These are phyloP conservation scores for Ophiostoma sp. DNA, from an alignment of 2,329 filamentous ascomycete genomes.

Conservation along the genomic window DNA sequence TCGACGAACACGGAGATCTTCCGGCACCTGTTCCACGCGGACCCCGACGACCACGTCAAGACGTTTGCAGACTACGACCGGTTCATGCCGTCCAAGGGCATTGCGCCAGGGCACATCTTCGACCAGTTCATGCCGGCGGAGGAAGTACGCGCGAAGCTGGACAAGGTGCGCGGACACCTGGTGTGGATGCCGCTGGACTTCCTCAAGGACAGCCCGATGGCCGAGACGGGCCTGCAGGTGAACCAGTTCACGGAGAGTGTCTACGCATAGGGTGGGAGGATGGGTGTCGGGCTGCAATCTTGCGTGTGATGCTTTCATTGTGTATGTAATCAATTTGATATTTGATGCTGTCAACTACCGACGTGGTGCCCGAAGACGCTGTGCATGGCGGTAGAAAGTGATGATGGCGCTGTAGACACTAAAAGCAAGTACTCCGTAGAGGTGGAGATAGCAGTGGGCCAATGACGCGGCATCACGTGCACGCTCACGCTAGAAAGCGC, in stretches of 20 bases:
- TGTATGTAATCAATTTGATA: no score
- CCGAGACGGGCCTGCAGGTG: conserved; percentile 78
- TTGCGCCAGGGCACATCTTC: conserved; percentile 81
- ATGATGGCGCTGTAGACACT: not conserved
- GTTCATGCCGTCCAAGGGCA: conserved; percentile 63
- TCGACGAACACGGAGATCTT: conserved; percentile 69
- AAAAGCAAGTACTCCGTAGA: not conserved
- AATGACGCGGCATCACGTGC: conserved; percentile 24
- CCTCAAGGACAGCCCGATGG: conserved; percentile 77
- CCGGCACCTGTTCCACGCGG: conserved; percentile 75
- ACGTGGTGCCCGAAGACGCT: not conserved
- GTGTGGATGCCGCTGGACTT: conserved; percentile 96
- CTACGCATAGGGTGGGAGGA: conserved; percentile 51
- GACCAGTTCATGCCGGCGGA: conserved; percentile 68
- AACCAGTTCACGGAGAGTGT: conserved; percentile 85
- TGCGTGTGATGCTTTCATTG: no score
- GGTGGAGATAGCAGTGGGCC: not conserved
- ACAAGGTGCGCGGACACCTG: conserved; percentile 77
- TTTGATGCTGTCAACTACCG: not conserved
- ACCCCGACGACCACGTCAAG: conserved; percentile 83
- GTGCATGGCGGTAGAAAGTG: not conserved
- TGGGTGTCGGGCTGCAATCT: no score
- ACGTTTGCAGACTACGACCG: conserved; percentile 85
- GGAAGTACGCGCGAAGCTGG: conserved; percentile 69
- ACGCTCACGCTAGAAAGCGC: not conserved